Evolutionary conservation across 441 rosid species (phyloP), one percentile per base, ranked within the genome.

Genomic region (Kokia cookei): DNA sequence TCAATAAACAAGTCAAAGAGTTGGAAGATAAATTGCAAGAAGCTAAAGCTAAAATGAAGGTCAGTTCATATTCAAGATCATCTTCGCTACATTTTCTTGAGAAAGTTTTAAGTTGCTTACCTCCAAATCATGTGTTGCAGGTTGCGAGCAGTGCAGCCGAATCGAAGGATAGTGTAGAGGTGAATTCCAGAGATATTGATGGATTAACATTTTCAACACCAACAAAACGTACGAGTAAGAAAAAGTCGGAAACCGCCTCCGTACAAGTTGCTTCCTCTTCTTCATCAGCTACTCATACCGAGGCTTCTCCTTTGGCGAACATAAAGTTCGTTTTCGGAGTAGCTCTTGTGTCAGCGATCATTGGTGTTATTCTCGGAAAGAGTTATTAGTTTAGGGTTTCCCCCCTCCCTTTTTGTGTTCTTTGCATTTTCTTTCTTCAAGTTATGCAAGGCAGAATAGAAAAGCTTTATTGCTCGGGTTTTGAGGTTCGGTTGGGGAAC

Each of bases 351-450:
- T 93, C 97, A 5, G 78, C 88, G 65, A 75, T 96, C 80, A 65
- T 93, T 10, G 98, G 99, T 63, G 65, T 90, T 8, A 76, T 89
- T 79, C 86, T 96, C 67, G 99, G 98, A 61, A 96, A 91, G 81
- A 81, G 86, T 67, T 96, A 92, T 73, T 96, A 90, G 85, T 75
- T 80, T 24, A 62, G 13, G 37, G 15, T 0, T 43, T 43, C 10
- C 0, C 13, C 47, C 47, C 47, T 43, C 9, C 47, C 73, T 53
- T 84, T n/a, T 14, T 62, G 27, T 51, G 32, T 50, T 43, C 47
- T 50, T 73, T 61, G 19, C n/a, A 40, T 69, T 29, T 70, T 15
- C 27, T 65, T 47, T 59, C 17, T 72, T n/a, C 60, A 47, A 73
- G 45, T 82, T 62, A 60, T 72, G 79, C 78, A 65, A 45, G 72